phyloP scores from a whole-genome alignment of 345 rosid genomes.

The Zanthoxylum bungeanum region DNA sequence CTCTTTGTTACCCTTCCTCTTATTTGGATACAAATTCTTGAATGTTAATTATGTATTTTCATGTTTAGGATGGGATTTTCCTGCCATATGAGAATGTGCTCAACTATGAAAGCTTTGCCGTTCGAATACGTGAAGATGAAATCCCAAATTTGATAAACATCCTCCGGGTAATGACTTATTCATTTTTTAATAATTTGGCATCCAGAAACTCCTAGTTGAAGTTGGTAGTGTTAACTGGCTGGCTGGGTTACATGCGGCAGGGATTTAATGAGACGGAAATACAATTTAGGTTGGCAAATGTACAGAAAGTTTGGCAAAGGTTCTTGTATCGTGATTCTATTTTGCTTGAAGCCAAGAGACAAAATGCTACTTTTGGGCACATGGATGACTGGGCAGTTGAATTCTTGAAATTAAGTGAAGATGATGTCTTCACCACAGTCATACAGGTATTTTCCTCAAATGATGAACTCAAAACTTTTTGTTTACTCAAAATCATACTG shows the following conservation, averaged over 20 bases:
- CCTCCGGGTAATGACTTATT: constrained; percentile 59
- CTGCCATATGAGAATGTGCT: constrained; percentile 92
- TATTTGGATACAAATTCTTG: background rate
- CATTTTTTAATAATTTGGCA: background rate
- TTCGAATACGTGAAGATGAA: constrained; percentile 76
- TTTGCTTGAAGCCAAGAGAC: constrained; percentile 89
- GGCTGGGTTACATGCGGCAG: constrained; percentile 30
- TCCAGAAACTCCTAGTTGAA: constrained; percentile 2
- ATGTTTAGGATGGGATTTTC: constrained; percentile 81
- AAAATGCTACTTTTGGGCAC: constrained; percentile 39
- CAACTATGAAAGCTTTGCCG: constrained; percentile 92
- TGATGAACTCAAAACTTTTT: background rate
- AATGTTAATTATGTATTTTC: background rate
- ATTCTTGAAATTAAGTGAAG: constrained; percentile 54
- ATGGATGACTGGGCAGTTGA: constrained; percentile 70
- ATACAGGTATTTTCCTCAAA: constrained; percentile 49
- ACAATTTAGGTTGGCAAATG: constrained; percentile 58
- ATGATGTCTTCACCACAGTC: constrained; percentile 80
- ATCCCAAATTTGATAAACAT: constrained; percentile 81
- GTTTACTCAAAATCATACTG: background rate
- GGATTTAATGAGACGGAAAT: constrained; percentile 73
- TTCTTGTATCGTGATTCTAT: constrained; percentile 76
- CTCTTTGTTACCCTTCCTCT: background rate
- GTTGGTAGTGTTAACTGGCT: constrained; percentile 7
- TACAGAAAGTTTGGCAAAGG: constrained; percentile 84